Base-by-base conservation (phyloP, 2,329 filamentous ascomycete species). In the Pseudofabraea citricarpa region DNA sequence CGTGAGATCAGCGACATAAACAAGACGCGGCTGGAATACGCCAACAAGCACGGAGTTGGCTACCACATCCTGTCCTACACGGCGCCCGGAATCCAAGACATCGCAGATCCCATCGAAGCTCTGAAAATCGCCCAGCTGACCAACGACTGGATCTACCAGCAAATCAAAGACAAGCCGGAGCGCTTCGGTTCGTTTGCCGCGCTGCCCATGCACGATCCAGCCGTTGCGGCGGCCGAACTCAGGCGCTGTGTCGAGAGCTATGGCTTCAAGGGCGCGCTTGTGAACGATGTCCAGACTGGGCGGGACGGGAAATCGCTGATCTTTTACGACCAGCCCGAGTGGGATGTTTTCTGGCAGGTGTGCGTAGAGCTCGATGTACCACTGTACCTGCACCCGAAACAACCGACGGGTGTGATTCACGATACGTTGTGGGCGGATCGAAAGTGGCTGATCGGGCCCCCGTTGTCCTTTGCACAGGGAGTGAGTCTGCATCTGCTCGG, bases 321-420 rank as follows among this genome's bases (percentile, higher is more conserved):
- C 57, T 84, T 83, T 63, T 85, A 83, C 62, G 81, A 85, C 55
- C 65, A 70, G 7, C 68, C 73, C 0, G 71, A 76, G 47, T 85
- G 74, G 69, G 77, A 81, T 50, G 59, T 72, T 18, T 83, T 85
- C 68, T 84, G 80, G 80, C 56, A 67, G 10, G 73, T 71, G 0
- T 69, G 73, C 7, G 69, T 68, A 2, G 74, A 81, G 33, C 71
- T 85, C 0, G 75, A 83, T 45, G 79, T 83, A 0, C 79, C 80
- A 0, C 69, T 85, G 37, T 85, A 84, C 54, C 66, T 85, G 1
- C 81, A 85, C 58, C 81, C 62, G 59, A 29, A 74, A 38, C 72
- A 74, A 50, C 76, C 80, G 2, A 75, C 74, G 0, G 77, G 77
- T 6, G 68, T 66, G 15, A 69, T 79, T 43, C 66, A 75, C 52